These are phyloP conservation scores for Diaporthe ampelina DNA, from an alignment of 2,329 filamentous ascomycete species.

Conservation along the genomic window DNA sequence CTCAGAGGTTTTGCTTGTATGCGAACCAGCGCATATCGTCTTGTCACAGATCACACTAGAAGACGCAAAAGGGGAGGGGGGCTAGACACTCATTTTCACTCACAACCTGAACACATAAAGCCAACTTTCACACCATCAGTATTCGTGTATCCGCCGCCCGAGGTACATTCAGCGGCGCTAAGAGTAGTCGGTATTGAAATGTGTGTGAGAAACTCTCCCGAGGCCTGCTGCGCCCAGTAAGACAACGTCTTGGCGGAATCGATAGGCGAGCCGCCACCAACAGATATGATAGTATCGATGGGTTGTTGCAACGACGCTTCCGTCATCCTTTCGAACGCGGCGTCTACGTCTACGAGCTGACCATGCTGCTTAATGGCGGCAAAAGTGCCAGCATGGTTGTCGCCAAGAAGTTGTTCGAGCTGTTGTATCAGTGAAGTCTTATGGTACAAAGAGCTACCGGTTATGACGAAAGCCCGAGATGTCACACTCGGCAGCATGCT, in stretches of 20 bases:
- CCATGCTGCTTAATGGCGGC: constrained; percentile 15
- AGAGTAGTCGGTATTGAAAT: constrained; percentile 15
- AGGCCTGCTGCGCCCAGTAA: constrained; percentile 19
- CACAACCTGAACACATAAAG: constrained; percentile 7
- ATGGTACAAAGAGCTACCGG: neutral
- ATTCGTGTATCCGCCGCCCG: constrained; percentile 8
- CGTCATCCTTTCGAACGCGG: neutral
- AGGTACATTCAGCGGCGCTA: neutral
- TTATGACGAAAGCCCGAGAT: constrained; percentile 4
- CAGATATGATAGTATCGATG: constrained; percentile 11
- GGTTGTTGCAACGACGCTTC: neutral
- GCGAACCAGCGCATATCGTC: neutral
- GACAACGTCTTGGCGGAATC: constrained; percentile 6
- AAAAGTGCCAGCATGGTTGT: constrained; percentile 4
- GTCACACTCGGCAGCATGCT: constrained; percentile 4
- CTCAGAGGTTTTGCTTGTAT: too few relatives aligned
- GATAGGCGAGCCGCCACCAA: constrained; percentile 9
- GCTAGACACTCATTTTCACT: neutral
- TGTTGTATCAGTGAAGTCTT: constrained; percentile 15
- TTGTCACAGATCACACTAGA: neutral
- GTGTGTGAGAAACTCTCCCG: neutral
- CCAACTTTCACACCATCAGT: constrained; percentile 5
- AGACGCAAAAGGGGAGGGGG: neutral
- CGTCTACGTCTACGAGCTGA: neutral
- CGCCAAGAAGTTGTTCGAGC: neutral